Percentiles rank a stretch among this genome's conserved stretches.
These are phyloP conservation scores for Trifolium repens DNA, from an alignment of 306 rosid genomes.

Conservation along the genomic window DNA sequence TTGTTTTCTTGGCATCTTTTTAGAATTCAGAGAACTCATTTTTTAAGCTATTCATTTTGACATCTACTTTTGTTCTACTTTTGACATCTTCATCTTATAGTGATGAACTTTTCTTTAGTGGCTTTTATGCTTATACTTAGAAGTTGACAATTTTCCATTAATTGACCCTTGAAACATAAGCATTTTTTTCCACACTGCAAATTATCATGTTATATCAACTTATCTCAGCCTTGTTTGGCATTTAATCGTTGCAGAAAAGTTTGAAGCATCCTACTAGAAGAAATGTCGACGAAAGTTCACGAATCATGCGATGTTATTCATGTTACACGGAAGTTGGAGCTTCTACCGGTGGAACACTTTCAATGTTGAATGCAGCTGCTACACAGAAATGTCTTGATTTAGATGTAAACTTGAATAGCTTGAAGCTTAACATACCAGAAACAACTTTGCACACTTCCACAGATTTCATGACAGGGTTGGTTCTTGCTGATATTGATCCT, in stretches of 20 bases:
- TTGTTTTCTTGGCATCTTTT: too few relatives aligned
- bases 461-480: slow-evolving; percentile 45
- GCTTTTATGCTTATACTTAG: too few relatives aligned
- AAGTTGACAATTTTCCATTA: background rate
- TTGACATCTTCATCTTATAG: too few relatives aligned
- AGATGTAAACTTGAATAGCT: slow-evolving; percentile 30
- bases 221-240: background rate
- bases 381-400: slow-evolving; percentile 39
- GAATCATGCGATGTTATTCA: slow-evolving; percentile 47
- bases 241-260: slow-evolving; percentile 56
- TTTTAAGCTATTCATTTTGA: too few relatives aligned
- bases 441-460: slow-evolving; percentile 40
- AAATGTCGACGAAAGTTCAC: slow-evolving; percentile 33
- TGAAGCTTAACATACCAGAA: slow-evolving; percentile 40
- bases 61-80: too few relatives aligned
- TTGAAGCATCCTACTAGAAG: slow-evolving; percentile 43
- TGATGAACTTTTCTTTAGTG: too few relatives aligned
- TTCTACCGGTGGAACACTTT: background rate
- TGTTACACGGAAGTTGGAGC: slow-evolving; percentile 41
- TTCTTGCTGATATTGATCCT: slow-evolving; percentile 80
- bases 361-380: slow-evolving; percentile 35
- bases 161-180: background rate
- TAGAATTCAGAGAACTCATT: too few relatives aligned
- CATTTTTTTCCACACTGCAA: slow-evolving; percentile 13
- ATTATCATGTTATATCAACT: slow-evolving; percentile 4